Evolutionary conservation across 768 basidiomycete species (phyloP).

Genomic region (Lactarius indigo): DNA sequence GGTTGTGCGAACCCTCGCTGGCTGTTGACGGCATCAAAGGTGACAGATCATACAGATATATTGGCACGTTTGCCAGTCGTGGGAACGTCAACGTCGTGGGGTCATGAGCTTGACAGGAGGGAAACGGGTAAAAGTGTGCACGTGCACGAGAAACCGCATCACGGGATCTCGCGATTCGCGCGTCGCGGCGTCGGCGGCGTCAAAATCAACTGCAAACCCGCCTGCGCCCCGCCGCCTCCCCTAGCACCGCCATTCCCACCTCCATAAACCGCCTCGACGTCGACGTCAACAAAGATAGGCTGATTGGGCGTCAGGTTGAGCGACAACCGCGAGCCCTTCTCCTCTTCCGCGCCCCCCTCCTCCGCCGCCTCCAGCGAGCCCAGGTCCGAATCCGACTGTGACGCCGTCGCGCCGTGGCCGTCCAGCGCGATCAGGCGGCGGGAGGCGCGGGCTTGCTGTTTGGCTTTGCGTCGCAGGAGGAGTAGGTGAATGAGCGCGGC

Average conservation of each 20-base stretch:
- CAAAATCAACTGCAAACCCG: conserved; percentile 21
- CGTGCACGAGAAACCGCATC: neutral
- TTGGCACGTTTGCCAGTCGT: neutral
- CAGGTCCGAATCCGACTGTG: conserved; percentile 6
- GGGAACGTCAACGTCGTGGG: neutral
- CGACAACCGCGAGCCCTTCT: conserved; percentile 10
- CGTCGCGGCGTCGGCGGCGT: conserved; percentile 22
- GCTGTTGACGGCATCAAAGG: neutral
- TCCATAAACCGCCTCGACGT: conserved; percentile 10
- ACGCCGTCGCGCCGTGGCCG: neutral
- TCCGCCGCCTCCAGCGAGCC: neutral
- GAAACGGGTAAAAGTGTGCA: neutral
- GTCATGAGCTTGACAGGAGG: too few species aligned
- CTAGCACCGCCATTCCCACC: too few species aligned
- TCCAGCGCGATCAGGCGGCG: neutral
- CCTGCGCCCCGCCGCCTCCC: neutral
- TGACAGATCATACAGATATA: neutral
- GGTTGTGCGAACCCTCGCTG: neutral
- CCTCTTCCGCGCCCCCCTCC: too few species aligned
- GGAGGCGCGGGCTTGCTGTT: neutral
- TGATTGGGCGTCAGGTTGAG: conserved; percentile 20
- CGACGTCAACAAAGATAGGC: conserved; percentile 21
- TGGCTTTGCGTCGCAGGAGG: conserved; percentile 13
- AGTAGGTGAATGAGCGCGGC: conserved; percentile 4
- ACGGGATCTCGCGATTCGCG: neutral